These are phyloP conservation scores for Calonectria fujianensis DNA, from an alignment of 2,329 filamentous ascomycete genomes.

Conservation along the genomic window DNA sequence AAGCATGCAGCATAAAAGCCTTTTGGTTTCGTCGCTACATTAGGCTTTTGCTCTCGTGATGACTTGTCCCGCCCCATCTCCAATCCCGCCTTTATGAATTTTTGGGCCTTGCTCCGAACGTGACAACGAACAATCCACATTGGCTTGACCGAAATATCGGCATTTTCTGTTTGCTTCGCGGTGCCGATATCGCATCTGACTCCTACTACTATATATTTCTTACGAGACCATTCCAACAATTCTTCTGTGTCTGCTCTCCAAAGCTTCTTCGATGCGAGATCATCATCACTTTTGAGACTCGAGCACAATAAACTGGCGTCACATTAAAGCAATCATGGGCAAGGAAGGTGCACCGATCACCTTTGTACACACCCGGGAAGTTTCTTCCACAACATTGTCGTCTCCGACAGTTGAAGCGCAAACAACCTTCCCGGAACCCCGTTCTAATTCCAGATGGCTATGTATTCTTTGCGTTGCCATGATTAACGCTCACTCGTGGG, in stretches of 20 bases:
- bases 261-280: neutral
- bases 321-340: neutral
- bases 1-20: neutral
- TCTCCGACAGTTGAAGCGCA: neutral
- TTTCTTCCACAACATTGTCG: neutral
- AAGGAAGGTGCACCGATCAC: neutral
- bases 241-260: neutral
- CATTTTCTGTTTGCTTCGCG: too few species aligned
- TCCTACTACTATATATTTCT: neutral
- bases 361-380: neutral
- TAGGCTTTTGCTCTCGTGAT: neutral
- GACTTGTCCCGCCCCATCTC: neutral
- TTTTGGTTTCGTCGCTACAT: neutral
- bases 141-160: neutral
- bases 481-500: constrained; percentile 84
- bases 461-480: constrained; percentile 62
- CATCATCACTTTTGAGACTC: neutral
- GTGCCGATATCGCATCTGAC: neutral
- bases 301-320: neutral
- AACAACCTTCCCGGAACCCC: constrained; percentile 57
- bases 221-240: too few species aligned
- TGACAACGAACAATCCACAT: neutral
- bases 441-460: constrained; percentile 76
- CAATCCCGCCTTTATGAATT: neutral
- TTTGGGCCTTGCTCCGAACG: neutral